These are phyloP conservation scores for Kurtzmaniella quercitrusa DNA, from an alignment of 1,139 yeast genomes.

Conservation along the genomic window DNA sequence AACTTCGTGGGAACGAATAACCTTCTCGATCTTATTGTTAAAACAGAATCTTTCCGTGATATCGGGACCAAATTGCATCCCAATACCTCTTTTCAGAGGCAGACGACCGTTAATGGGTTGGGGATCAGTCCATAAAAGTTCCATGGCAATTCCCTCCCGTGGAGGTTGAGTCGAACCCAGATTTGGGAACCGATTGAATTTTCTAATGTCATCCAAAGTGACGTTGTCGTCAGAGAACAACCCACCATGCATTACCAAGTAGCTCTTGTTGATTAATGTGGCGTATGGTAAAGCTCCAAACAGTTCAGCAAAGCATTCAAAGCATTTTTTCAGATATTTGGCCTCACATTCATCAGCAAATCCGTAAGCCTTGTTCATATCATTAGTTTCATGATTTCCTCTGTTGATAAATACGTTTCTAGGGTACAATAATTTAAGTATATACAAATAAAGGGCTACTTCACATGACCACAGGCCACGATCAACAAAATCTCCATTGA, in stretches of 20 bases:
- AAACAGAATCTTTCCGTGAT: slow-evolving; percentile 77
- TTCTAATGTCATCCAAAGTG: slow-evolving; percentile 68
- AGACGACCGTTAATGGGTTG: slow-evolving; percentile 74
- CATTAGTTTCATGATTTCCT: slow-evolving; percentile 96
- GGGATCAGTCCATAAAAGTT: slow-evolving; percentile 96
- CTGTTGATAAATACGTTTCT: slow-evolving; percentile 69
- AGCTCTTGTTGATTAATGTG: slow-evolving; percentile 68
- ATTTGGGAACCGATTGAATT: slow-evolving; percentile 57
- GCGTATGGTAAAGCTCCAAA: slow-evolving; percentile 88
- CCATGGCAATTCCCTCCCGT: slow-evolving; percentile 91
- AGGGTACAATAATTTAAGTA: slow-evolving; percentile 80
- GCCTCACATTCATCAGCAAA: slow-evolving; percentile 93
- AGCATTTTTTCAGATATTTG: slow-evolving; percentile 81
- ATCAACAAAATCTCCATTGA: slow-evolving; percentile 97
- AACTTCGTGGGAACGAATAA: slow-evolving; percentile 93
- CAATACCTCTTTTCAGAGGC: slow-evolving; percentile 91
- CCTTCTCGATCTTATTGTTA: slow-evolving; percentile 65
- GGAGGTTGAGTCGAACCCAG: slow-evolving; percentile 76
- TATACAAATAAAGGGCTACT: slow-evolving; percentile 78
- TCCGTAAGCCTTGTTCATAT: slow-evolving; percentile 96
- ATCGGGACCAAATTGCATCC: slow-evolving; percentile 96
- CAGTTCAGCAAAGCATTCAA: slow-evolving; percentile 80
- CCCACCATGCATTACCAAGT: slow-evolving; percentile 94
- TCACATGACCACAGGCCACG: slow-evolving; percentile 99
- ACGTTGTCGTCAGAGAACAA: slow-evolving; percentile 75